Percentiles rank a stretch among this genome's conserved stretches.
These are phyloP conservation scores for Wickerhamiella azyma DNA, from an alignment of 805 yeast genomes.

Conservation along the genomic window DNA sequence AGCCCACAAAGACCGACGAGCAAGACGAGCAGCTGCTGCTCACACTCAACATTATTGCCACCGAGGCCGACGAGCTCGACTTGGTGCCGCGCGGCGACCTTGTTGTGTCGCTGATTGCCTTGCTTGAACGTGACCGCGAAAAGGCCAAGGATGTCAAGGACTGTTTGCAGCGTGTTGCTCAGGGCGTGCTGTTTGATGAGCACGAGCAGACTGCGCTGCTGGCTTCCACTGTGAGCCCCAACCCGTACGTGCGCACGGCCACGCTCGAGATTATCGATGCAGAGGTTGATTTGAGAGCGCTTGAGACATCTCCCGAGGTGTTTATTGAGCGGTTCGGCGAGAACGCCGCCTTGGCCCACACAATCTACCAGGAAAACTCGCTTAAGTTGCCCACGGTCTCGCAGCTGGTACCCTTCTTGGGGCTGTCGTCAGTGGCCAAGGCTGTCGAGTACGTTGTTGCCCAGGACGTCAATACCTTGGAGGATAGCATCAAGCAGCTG, in stretches of 20 bases:
- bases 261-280: slow-evolving; percentile 75
- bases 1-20: slow-evolving; percentile 38
- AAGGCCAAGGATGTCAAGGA: slow-evolving; percentile 76
- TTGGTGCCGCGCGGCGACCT: slow-evolving; percentile 55
- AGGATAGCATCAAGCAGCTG: slow-evolving; percentile 31
- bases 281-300: slow-evolving; percentile 41
- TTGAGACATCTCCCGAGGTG: slow-evolving; percentile 47
- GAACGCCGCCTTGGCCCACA: slow-evolving; percentile 52
- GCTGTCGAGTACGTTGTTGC: slow-evolving; percentile 44
- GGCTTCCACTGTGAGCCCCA: slow-evolving; percentile 43
- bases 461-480: slow-evolving; percentile 22
- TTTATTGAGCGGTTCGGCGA: slow-evolving; percentile 71
- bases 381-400: slow-evolving; percentile 30
- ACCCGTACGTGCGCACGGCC: slow-evolving; percentile 59
- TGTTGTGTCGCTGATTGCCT: slow-evolving; percentile 44
- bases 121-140: slow-evolving; percentile 53
- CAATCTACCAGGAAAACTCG: slow-evolving; percentile 75
- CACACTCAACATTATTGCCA: slow-evolving; percentile 53
- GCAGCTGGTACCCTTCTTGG: slow-evolving; percentile 38
- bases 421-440: slow-evolving; percentile 56
- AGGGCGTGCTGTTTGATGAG: slow-evolving; percentile 49
- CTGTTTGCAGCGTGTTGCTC: slow-evolving; percentile 64
- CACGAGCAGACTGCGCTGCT: slow-evolving; percentile 45
- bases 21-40: slow-evolving; percentile 76
- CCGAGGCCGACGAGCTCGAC: slow-evolving; percentile 38